Percentiles rank a stretch among this genome's conserved stretches.
These are phyloP conservation scores for Camelina neglecta DNA, from an alignment of 345 rosid species.

Conservation along the genomic window DNA sequence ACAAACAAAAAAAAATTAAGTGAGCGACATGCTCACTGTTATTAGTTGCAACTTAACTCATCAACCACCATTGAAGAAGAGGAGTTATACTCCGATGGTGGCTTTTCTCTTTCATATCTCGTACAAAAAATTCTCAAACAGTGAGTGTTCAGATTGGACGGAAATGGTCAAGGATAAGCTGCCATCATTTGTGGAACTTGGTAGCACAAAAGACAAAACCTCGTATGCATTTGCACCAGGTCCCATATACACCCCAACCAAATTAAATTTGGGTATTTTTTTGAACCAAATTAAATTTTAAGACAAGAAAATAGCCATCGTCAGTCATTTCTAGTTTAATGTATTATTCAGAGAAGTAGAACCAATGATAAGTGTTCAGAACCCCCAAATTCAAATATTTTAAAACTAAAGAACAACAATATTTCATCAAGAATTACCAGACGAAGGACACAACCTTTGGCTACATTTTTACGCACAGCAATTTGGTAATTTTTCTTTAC, in stretches of 20 bases:
- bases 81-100: no score
- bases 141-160: slow-evolving; percentile 70
- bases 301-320: no score
- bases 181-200: slow-evolving; percentile 78
- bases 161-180: slow-evolving; percentile 81
- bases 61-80: no score
- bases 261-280: slow-evolving; percentile 32
- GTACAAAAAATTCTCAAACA: slow-evolving; percentile 64
- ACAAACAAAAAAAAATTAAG: neutral
- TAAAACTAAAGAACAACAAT: neutral
- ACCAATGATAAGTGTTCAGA: no score
- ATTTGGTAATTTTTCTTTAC: neutral
- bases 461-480: neutral
- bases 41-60: no score
- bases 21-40: no score
- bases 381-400: neutral
- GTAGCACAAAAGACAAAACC: slow-evolving; percentile 76
- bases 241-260: slow-evolving; percentile 95
- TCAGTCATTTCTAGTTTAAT: no score
- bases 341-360: no score
- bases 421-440: neutral
- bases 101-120: slow-evolving; percentile 40
- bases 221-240: slow-evolving; percentile 87
- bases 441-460: slow-evolving; percentile 16
- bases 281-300: no score